Evolutionary conservation across 1,284 basidiomycete genomes (phyloP).

Genomic region (Puccinia triticina): DNA sequence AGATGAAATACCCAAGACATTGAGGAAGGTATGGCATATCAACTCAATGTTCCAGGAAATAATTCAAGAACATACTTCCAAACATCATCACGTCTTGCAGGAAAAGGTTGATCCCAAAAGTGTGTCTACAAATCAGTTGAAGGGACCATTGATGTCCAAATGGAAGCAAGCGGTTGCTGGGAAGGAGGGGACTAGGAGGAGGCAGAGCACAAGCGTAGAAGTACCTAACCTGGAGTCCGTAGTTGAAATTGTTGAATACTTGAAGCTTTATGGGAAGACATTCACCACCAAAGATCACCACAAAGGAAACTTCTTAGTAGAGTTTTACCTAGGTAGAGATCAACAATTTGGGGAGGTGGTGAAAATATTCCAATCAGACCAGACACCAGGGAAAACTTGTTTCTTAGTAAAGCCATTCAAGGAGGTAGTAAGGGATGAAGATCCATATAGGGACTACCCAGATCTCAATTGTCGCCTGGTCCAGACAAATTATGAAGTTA

Average conservation of each 20-base stretch:
- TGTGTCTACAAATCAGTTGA: neutral
- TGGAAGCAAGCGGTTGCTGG: neutral
- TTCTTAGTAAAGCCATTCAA: neutral
- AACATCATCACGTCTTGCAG: neutral
- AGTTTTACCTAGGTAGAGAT: too few relatives aligned
- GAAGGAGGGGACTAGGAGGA: neutral
- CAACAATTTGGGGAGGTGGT: neutral
- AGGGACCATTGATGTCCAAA: neutral
- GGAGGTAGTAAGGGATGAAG: neutral
- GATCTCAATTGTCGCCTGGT: too few relatives aligned
- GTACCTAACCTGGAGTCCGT: too few relatives aligned
- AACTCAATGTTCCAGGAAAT: neutral
- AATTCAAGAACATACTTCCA: neutral
- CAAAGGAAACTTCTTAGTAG: neutral
- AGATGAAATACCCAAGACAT: slow-evolving; percentile 4
- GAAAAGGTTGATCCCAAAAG: neutral
- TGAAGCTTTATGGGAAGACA: too few relatives aligned
- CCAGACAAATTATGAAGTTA: too few relatives aligned
- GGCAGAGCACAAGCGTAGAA: neutral
- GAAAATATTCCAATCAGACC: neutral
- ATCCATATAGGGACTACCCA: neutral
- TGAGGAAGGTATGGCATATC: neutral
- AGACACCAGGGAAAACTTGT: slow-evolving; percentile 2
- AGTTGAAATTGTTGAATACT: too few relatives aligned
- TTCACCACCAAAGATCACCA: neutral